These are phyloP conservation scores for Naganishia friedmannii DNA, from an alignment of 768 basidiomycete genomes.

Conservation along the genomic window DNA sequence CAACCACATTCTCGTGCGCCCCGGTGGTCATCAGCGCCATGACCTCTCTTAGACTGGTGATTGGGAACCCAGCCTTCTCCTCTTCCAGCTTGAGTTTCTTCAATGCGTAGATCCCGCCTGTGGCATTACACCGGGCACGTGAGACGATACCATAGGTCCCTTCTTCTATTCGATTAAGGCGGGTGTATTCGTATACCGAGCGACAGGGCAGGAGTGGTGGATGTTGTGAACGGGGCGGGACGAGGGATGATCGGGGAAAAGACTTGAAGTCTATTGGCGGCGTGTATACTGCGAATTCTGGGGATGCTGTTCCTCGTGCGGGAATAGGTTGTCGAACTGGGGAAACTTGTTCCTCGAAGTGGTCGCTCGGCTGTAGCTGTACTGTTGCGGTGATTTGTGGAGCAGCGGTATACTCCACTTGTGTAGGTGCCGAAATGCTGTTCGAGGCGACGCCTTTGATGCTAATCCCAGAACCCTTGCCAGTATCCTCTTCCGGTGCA, in stretches of 20 bases:
- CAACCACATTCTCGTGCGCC: conserved; percentile 90
- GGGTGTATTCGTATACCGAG: conserved; percentile 88
- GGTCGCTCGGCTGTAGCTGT: not conserved
- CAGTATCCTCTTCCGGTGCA: not conserved
- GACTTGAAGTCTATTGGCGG: conserved; percentile 13
- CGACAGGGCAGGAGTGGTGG: conserved; percentile 80
- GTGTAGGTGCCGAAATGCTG: not conserved
- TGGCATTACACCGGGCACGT: conserved; percentile 89
- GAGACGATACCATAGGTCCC: conserved; percentile 97
- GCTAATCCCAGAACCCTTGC: not conserved
- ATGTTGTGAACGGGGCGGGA: conserved; percentile 69
- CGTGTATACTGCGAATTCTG: conserved; percentile 3
- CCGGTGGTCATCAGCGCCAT: conserved; percentile 89
- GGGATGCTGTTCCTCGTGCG: not conserved
- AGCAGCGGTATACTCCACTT: conserved; percentile 12
- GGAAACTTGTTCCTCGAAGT: not conserved
- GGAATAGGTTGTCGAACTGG: not conserved
- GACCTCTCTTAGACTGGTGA: conserved; percentile 89
- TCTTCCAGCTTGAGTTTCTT: conserved; percentile 98
- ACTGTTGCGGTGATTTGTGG: not conserved
- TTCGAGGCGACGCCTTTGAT: not conserved
- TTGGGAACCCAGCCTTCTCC: conserved; percentile 97
- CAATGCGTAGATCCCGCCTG: conserved; percentile 90
- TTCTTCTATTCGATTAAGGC: conserved; percentile 96
- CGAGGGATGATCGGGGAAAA: conserved; percentile 35